Evolutionary conservation across 208 protist species (phyloP).

Genomic region (Hexamita inflata): DNA sequence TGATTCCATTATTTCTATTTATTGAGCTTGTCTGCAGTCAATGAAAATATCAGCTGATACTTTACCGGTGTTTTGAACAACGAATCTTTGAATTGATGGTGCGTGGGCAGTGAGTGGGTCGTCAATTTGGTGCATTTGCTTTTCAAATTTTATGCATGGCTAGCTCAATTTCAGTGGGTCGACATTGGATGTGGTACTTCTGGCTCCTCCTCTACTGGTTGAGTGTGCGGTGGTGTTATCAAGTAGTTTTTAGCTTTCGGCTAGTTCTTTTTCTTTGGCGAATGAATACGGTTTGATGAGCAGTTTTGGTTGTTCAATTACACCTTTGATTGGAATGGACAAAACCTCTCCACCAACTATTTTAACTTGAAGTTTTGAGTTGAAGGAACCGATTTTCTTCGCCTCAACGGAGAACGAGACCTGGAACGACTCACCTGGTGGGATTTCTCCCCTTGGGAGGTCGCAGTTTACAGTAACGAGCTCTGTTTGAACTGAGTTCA

Average conservation of each 20-base stretch:
- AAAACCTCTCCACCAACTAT: conserved; percentile 15
- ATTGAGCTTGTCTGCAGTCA: neutral
- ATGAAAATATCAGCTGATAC: conserved; percentile 16
- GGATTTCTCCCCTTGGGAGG: neutral
- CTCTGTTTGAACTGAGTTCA: neutral
- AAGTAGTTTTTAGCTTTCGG: neutral
- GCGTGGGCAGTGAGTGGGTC: no score
- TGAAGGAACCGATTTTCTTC: neutral
- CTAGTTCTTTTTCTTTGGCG: neutral
- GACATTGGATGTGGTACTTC: no score
- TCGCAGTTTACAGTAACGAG: neutral
- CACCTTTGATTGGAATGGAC: neutral
- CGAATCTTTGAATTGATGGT: no score
- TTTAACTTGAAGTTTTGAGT: neutral
- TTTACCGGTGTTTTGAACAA: neutral
- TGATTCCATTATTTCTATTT: conserved; percentile 5
- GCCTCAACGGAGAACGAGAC: neutral
- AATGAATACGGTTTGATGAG: neutral
- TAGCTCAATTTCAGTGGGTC: no score
- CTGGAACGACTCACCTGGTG: neutral
- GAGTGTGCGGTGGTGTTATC: neutral
- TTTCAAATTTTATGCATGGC: no score
- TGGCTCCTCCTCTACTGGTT: no score
- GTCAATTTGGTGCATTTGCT: no score
- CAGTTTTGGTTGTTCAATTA: neutral